Evolutionary conservation across 1,139 yeast species (phyloP).

Genomic region (Suhomyces ambrosiae): DNA sequence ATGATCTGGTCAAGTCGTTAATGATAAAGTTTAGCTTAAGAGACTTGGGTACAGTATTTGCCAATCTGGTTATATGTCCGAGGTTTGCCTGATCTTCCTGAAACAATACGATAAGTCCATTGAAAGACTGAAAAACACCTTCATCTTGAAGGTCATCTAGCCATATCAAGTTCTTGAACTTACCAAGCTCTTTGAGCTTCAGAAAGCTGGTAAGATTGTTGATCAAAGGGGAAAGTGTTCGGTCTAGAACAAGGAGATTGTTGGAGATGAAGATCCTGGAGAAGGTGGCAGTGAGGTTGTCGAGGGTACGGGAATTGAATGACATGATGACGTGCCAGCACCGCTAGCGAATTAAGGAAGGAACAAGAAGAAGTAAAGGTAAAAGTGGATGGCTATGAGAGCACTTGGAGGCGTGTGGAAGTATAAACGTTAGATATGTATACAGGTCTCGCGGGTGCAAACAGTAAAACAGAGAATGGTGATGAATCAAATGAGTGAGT

Average conservation of each 20-base stretch:
- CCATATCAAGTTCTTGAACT: constrained; percentile 65
- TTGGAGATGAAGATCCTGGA: constrained; percentile 31
- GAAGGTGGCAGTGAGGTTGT: constrained; percentile 27
- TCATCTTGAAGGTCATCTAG: constrained; percentile 27
- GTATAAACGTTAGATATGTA: too few relatives aligned
- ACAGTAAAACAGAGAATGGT: too few relatives aligned
- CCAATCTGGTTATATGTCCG: constrained; percentile 8
- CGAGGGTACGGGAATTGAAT: constrained; percentile 18
- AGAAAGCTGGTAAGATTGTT: constrained; percentile 65
- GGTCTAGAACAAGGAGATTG: constrained; percentile 59
- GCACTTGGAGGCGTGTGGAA: too few relatives aligned
- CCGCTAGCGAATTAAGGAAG: background rate
- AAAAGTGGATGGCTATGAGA: background rate
- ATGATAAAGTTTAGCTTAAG: constrained; percentile 30
- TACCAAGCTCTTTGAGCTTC: constrained; percentile 54
- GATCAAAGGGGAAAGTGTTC: constrained; percentile 53
- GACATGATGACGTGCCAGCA: background rate
- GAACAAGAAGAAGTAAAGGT: background rate
- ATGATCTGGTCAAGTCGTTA: constrained; percentile 33
- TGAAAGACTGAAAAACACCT: constrained; percentile 18
- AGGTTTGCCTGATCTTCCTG: constrained; percentile 22
- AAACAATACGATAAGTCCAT: constrained; percentile 43
- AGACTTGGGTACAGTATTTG: constrained; percentile 12
- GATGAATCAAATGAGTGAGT: too few relatives aligned
- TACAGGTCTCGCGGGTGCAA: too few relatives aligned